Conservation (phyloP, 305 asterid species). For the Caryopteris hybrid region DNA sequence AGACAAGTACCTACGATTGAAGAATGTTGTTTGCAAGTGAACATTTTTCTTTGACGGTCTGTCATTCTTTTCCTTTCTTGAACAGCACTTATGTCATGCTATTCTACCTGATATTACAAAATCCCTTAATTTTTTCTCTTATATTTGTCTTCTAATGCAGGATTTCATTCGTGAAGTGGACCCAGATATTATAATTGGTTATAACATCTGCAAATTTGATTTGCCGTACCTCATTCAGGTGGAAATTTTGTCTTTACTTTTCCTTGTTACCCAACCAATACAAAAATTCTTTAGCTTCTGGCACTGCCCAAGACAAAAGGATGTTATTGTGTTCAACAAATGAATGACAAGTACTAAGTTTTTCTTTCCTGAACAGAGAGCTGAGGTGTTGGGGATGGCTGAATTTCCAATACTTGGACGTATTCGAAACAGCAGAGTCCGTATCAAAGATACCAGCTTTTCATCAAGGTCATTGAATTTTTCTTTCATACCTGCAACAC, state of each 20-base stretch:
- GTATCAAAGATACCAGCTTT: constrained; percentile 81
- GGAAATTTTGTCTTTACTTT: not conserved
- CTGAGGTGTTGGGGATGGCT: constrained; percentile 74
- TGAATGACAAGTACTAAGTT: not conserved
- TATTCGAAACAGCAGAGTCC: constrained; percentile 82
- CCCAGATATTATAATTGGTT: constrained; percentile 97
- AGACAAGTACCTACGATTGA: not conserved
- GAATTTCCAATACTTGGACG: constrained; percentile 96
- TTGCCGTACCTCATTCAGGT: constrained; percentile 99
- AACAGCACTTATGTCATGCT: not conserved
- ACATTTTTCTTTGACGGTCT: not conserved
- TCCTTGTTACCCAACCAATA: not conserved
- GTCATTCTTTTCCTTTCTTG: constrained; percentile 10
- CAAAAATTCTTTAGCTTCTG: constrained; percentile 9
- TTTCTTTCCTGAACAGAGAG: constrained; percentile 53
- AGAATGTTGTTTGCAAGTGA: not conserved
- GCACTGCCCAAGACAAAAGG: not conserved
- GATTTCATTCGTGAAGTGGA: constrained; percentile 92
- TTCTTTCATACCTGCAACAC: constrained; percentile 1
- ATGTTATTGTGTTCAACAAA: constrained; percentile 13
- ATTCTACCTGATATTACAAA: not conserved
- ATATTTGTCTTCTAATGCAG: constrained; percentile 39
- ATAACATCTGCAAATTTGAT: constrained; percentile 98
- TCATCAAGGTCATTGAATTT: constrained; percentile 75
- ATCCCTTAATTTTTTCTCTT: not conserved